Percentiles rank a stretch among this genome's conserved stretches.
Evolutionary conservation across 495 filamentous ascomycete species (phyloP).

Genomic region (Aspergillus sparsus): DNA sequence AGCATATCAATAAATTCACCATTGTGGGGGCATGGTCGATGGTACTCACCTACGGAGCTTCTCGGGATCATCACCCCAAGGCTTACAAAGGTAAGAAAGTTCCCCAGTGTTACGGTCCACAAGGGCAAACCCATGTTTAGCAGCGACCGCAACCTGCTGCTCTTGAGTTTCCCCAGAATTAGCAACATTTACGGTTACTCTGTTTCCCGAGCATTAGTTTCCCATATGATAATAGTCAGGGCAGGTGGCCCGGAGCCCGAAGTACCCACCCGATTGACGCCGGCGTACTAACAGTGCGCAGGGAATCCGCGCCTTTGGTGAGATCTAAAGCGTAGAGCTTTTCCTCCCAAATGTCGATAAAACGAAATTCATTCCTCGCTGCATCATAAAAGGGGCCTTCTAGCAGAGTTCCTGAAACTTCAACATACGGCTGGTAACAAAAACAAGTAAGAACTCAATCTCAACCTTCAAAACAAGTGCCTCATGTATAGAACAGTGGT

Average conservation of each 20-base stretch:
- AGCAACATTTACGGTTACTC: slow-evolving; percentile 77
- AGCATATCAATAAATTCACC: slow-evolving; percentile 16
- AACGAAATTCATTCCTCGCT: slow-evolving; percentile 70
- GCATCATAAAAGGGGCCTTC: slow-evolving; percentile 83
- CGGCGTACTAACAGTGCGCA: slow-evolving; percentile 67
- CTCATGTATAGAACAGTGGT: slow-evolving; percentile 1
- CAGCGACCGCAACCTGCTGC: slow-evolving; percentile 69
- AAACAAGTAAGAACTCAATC: slow-evolving; percentile 20
- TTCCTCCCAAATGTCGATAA: slow-evolving; percentile 84
- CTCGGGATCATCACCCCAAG: slow-evolving; percentile 50
- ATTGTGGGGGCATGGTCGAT: background rate
- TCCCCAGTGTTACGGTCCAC: slow-evolving; percentile 67
- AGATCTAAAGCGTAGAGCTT: slow-evolving; percentile 74
- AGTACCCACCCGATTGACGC: slow-evolving; percentile 57
- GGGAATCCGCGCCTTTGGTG: slow-evolving; percentile 59
- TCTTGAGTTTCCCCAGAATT: slow-evolving; percentile 62
- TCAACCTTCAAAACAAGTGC: background rate
- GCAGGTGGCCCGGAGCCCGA: background rate
- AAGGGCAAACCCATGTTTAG: slow-evolving; percentile 78
- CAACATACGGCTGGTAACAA: slow-evolving; percentile 65
- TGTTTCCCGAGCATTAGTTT: slow-evolving; percentile 27
- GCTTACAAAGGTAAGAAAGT: slow-evolving; percentile 60
- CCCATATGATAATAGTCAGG: background rate
- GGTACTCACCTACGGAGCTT: slow-evolving; percentile 48
- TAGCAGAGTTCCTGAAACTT: slow-evolving; percentile 70